Evolutionary conservation across 768 basidiomycete species (phyloP), one percentile per base, ranked within the genome.

Genomic region (Kwoniella botswanensis): DNA sequence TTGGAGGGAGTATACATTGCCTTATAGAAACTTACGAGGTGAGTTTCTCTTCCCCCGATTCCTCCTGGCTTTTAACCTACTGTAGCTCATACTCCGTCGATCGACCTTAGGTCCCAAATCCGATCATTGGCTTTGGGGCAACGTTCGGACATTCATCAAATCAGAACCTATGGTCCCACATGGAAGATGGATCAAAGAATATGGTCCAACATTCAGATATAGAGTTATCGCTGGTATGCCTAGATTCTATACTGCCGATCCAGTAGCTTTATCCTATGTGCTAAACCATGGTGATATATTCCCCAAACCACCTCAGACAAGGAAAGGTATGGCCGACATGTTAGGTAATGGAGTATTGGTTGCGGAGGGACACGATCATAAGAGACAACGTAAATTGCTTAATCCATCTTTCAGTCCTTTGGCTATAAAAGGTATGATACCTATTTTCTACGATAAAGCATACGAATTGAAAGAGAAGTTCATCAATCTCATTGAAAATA

Each of bases 241-340:
- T 53, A 89, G 94, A 44, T 88, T 96, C 1, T 85, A 93, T 65
- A 92, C 93, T 0, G 86, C 93, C 54, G 94, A 96, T 79, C 92
- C 93, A 4, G 81, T 87, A 24, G 90, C 93, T 0, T 80, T 95
- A 42, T 83, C 87, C 12, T 89, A 95, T 77, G 87, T 96, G 50
- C 85, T 94, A 61, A 90, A 90, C 76, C 88, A 93, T 67, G 86
- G 88, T 0, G 89, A 15, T 86, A 87, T 52, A 2, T 79, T 82
- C 46, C 90, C 93, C 79, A 96, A 96, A 80, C 93, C 94, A 11
- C 90, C 88, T 88, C 89, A 89, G 72, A 91, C 92, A 1, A 88
- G 93, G 26, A 85, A 86, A 57, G 84, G 92, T 55, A 92, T 97
- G 44, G 88, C 89, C 17, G 86, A 88, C 66, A 87, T 94, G 69